Percentiles rank a stretch among this genome's conserved stretches.
Evolutionary conservation across 2,329 filamentous ascomycete species (phyloP).

Genomic region (Boeremia lycopersici): DNA sequence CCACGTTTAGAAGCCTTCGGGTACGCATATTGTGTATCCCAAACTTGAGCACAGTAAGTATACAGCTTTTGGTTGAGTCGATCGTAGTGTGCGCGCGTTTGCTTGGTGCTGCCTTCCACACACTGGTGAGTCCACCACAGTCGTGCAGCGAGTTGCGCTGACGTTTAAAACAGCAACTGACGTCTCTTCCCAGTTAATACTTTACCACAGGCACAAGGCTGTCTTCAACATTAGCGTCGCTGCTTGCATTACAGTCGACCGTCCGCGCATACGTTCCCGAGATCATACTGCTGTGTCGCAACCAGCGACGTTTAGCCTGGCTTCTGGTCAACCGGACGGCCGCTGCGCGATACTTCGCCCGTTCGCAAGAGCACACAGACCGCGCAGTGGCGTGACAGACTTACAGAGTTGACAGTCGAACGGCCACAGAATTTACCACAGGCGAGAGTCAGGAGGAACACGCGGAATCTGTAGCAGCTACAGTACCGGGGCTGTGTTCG

Average conservation of each 20-base stretch:
- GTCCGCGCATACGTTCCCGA: background rate
- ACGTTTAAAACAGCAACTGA: background rate
- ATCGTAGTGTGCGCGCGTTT: background rate
- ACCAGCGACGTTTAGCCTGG: background rate
- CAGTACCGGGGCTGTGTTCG: constrained; percentile 18
- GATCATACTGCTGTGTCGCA: background rate
- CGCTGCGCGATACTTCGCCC: background rate
- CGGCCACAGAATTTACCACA: background rate
- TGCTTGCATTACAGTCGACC: background rate
- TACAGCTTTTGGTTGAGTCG: too few relatives aligned
- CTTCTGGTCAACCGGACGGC: background rate
- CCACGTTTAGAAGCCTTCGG: background rate
- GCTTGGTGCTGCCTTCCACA: background rate
- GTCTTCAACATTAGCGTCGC: background rate
- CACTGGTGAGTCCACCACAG: background rate
- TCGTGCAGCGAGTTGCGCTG: background rate
- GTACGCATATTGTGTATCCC: background rate
- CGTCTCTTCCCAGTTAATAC: background rate
- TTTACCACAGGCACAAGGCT: background rate
- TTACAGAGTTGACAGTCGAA: background rate
- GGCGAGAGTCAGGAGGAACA: background rate
- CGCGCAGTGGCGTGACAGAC: background rate
- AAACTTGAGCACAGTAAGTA: background rate
- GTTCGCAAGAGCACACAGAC: background rate
- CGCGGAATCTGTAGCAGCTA: constrained; percentile 14